Evolutionary conservation across 306 rosid species (phyloP).

Genomic region (Styphnolobium japonicum): DNA sequence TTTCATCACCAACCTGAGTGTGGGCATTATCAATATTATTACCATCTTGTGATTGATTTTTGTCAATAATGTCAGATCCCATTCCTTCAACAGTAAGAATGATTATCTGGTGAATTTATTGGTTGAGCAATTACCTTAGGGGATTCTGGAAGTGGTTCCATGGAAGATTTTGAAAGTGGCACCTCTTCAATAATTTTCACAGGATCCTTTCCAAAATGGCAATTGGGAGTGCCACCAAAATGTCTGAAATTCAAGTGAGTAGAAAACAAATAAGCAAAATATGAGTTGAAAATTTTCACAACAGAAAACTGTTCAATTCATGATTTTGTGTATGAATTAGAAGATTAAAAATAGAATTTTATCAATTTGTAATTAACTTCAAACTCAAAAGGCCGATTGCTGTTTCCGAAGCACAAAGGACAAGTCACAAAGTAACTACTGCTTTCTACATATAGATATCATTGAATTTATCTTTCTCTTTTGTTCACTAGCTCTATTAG

Average conservation of each 20-base stretch:
- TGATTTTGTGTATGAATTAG: too few species aligned
- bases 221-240: constrained; percentile 6
- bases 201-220: not conserved
- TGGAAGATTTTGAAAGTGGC: constrained; percentile 22
- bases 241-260: constrained; percentile 16
- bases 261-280: not conserved
- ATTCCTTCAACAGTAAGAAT: not conserved
- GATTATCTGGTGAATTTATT: constrained; percentile 16
- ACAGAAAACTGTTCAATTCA: not conserved
- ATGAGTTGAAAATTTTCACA: not conserved
- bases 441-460: too few species aligned
- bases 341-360: too few species aligned
- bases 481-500: too few species aligned
- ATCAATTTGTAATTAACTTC: too few species aligned
- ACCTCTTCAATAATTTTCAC: constrained; percentile 12
- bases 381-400: too few species aligned
- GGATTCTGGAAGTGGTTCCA: constrained; percentile 31
- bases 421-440: too few species aligned
- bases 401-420: too few species aligned
- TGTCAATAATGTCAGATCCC: not conserved
- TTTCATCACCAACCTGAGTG: constrained; percentile 15
- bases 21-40: not conserved
- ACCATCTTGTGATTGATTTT: not conserved
- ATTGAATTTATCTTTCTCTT: too few species aligned
- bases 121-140: constrained; percentile 29